These are phyloP conservation scores for Penicillium sp. DNA, from an alignment of 2,329 filamentous ascomycete species.

Conservation along the genomic window DNA sequence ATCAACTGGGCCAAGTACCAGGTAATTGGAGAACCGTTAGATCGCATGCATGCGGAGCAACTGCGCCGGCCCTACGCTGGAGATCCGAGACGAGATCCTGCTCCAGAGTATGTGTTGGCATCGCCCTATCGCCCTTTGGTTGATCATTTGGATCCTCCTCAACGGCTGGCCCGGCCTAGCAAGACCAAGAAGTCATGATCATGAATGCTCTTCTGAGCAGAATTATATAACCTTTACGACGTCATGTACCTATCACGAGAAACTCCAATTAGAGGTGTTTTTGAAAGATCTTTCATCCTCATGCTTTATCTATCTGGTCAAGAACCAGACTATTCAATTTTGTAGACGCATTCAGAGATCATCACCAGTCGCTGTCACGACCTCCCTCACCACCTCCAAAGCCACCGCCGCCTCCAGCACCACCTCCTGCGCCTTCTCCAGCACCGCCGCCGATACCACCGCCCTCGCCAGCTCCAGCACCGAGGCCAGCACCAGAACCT, in stretches of 20 bases:
- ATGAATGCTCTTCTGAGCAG: constrained; percentile 1
- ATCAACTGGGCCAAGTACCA: constrained; percentile 96
- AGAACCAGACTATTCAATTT: background rate
- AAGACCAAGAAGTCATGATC: constrained; percentile 36
- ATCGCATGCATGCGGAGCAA: constrained; percentile 82
- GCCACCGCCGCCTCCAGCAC: constrained; percentile 3
- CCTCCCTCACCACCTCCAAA: constrained; percentile 4
- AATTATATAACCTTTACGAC: constrained; percentile 18
- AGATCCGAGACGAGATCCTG: constrained; percentile 39
- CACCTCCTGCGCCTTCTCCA: background rate
- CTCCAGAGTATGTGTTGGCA: constrained; percentile 53
- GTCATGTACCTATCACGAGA: constrained; percentile 20
- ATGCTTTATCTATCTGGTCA: background rate
- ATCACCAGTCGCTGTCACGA: background rate
- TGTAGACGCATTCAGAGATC: background rate
- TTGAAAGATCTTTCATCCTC: background rate
- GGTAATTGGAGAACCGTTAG: constrained; percentile 78
- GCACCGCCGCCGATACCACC: background rate
- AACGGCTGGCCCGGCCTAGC: constrained; percentile 29
- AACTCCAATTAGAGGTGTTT: constrained; percentile 4
- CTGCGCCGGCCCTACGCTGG: constrained; percentile 56
- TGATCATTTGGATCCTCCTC: constrained; percentile 48
- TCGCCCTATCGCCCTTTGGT: constrained; percentile 60
- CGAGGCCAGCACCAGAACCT: constrained; percentile 1
- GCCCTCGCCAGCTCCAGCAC: background rate